phyloP scores from a whole-genome alignment of 2,329 filamentous ascomycete species.

The Ophiocordyceps sinensis region DNA sequence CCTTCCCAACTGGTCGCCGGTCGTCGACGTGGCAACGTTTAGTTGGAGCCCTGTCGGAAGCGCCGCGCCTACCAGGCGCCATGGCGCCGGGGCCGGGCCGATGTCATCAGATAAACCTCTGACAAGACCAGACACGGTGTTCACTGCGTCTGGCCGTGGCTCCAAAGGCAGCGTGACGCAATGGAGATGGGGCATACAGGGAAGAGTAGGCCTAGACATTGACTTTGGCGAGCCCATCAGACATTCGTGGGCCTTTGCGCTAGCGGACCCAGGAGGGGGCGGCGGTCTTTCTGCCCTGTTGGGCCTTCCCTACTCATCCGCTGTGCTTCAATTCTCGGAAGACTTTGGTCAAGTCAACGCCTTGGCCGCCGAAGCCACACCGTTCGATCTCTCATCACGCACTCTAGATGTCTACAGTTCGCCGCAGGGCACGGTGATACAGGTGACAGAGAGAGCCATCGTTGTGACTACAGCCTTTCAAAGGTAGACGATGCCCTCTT shows the following conservation, averaged over 20 bases:
- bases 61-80: background rate
- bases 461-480: constrained; percentile 21
- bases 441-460: constrained; percentile 37
- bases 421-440: constrained; percentile 26
- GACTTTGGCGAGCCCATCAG: constrained; percentile 33
- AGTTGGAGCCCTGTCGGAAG: constrained; percentile 18
- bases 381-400: constrained; percentile 36
- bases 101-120: constrained; percentile 4
- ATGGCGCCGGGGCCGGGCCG: constrained; percentile 2
- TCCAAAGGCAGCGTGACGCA: constrained; percentile 50
- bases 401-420: constrained; percentile 33
- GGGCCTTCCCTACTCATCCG: constrained; percentile 33
- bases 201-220: constrained; percentile 46
- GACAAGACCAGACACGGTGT: constrained; percentile 37
- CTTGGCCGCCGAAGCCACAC: constrained; percentile 22
- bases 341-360: constrained; percentile 31
- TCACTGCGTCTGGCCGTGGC: constrained; percentile 52
- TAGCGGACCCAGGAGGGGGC: constrained; percentile 5
- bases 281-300: constrained; percentile 24
- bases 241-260: constrained; percentile 36
- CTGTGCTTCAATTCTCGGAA: constrained; percentile 30
- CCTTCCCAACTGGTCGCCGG: constrained; percentile 51
- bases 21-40: constrained; percentile 39
- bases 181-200: constrained; percentile 54
- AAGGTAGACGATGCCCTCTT: constrained; percentile 17